Conservation (phyloP, 2,329 filamentous ascomycete species). For the Kalmusia sp. region DNA sequence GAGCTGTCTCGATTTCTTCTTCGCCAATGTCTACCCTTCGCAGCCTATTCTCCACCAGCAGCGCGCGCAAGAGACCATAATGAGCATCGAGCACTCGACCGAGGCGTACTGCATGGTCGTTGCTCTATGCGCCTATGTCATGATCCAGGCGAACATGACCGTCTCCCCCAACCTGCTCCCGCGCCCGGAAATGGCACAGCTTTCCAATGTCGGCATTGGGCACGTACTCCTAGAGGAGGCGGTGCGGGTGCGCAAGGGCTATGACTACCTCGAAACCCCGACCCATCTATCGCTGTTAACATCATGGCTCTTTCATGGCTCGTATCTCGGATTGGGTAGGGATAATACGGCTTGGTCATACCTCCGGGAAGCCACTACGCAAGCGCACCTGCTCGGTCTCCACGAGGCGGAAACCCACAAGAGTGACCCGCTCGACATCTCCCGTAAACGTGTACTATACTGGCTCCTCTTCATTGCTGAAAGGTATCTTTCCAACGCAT, state of each 20-base stretch:
- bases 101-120: conserved; percentile 67
- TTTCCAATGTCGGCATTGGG: conserved; percentile 55
- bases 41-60: conserved; percentile 65
- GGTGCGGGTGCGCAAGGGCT: conserved; percentile 61
- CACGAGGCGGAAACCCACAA: conserved; percentile 65
- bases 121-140: conserved; percentile 58
- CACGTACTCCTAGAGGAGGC: conserved; percentile 66
- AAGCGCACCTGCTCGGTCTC: conserved; percentile 65
- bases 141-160: conserved; percentile 57
- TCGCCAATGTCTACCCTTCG: conserved; percentile 68
- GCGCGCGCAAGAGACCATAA: conserved; percentile 60
- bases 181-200: conserved; percentile 52
- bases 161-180: conserved; percentile 53
- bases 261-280: conserved; percentile 65
- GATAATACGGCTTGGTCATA: conserved; percentile 69
- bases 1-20: conserved; percentile 66
- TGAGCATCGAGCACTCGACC: conserved; percentile 58
- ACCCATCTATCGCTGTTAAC: conserved; percentile 65
- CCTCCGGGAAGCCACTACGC: conserved; percentile 66
- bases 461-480: conserved; percentile 71
- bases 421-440: conserved; percentile 58
- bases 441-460: conserved; percentile 64
- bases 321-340: conserved; percentile 68
- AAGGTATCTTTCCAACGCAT: conserved; percentile 48
- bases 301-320: conserved; percentile 67